These are phyloP conservation scores for Fomitopsis serialis DNA, from an alignment of 768 basidiomycete genomes.

Conservation along the genomic window DNA sequence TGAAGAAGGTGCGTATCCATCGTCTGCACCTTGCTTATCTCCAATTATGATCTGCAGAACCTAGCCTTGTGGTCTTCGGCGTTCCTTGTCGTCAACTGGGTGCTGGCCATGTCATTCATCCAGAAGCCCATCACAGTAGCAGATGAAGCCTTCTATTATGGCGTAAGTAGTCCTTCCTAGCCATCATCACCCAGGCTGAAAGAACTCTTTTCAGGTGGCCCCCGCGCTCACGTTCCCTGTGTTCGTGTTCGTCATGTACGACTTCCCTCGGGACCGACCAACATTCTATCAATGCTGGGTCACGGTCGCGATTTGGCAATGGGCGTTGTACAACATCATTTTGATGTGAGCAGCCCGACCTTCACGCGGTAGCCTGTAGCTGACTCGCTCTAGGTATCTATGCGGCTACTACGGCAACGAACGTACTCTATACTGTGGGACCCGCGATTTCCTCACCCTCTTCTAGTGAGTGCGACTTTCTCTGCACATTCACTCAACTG, in stretches of 20 bases:
- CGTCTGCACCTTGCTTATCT: not conserved
- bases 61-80: constrained; percentile 58
- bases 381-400: constrained; percentile 26
- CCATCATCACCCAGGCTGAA: not conserved
- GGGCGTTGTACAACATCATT: constrained; percentile 57
- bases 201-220: constrained; percentile 35
- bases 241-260: constrained; percentile 58
- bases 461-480: constrained; percentile 25
- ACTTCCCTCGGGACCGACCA: constrained; percentile 62
- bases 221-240: constrained; percentile 60
- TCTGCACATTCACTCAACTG: not conserved
- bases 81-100: constrained; percentile 69
- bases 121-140: constrained; percentile 36
- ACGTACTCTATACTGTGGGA: constrained; percentile 34
- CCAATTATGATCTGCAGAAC: constrained; percentile 22
- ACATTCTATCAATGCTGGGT: constrained; percentile 60
- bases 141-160: constrained; percentile 62
- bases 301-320: constrained; percentile 55
- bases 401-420: constrained; percentile 35
- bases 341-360: constrained; percentile 28
- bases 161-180: constrained; percentile 25
- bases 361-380: not conserved
- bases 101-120: constrained; percentile 50
- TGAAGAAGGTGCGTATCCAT: constrained; percentile 41
- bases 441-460: constrained; percentile 33